Evolutionary conservation across 2,329 filamentous ascomycete genomes (phyloP).

Genomic region (Aspergillus brasiliensis): DNA sequence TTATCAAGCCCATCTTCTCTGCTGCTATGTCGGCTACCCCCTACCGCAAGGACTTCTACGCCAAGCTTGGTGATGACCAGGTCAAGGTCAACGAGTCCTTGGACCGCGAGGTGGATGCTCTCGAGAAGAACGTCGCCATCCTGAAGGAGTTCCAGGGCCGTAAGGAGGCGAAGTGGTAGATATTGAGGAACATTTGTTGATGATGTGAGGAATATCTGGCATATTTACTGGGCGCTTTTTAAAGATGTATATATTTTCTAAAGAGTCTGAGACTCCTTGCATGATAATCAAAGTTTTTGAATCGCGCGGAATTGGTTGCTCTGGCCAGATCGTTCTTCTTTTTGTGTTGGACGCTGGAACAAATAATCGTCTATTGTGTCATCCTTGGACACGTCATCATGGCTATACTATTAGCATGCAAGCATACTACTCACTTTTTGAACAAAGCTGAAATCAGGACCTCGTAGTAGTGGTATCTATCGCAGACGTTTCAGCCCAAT

Average conservation of each 20-base stretch:
- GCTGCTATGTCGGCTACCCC: conserved; percentile 92
- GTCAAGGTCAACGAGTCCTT: conserved; percentile 66
- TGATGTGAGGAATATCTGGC: conserved; percentile 6
- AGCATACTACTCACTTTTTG: neutral
- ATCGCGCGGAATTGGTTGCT: neutral
- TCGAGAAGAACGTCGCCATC: conserved; percentile 78
- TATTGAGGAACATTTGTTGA: conserved; percentile 5
- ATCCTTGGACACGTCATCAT: neutral
- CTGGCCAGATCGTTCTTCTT: neutral
- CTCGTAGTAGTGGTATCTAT: neutral
- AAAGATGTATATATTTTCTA: conserved; percentile 7
- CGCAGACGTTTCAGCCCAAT: neutral
- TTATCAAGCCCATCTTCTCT: conserved; percentile 89
- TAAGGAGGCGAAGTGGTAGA: conserved; percentile 54
- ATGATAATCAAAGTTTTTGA: conserved; percentile 6
- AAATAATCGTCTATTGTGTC: neutral
- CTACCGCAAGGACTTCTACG: conserved; percentile 91
- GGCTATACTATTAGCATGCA: neutral
- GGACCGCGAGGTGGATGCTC: conserved; percentile 69
- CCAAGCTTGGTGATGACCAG: conserved; percentile 65
- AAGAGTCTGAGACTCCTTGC: conserved; percentile 10
- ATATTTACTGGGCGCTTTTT: conserved; percentile 8
- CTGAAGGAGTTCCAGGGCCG: conserved; percentile 65
- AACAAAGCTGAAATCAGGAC: neutral
- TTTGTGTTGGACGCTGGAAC: neutral